These are phyloP conservation scores for Pachysolen tannophilus DNA, from an alignment of 805 yeast genomes.

Conservation along the genomic window DNA sequence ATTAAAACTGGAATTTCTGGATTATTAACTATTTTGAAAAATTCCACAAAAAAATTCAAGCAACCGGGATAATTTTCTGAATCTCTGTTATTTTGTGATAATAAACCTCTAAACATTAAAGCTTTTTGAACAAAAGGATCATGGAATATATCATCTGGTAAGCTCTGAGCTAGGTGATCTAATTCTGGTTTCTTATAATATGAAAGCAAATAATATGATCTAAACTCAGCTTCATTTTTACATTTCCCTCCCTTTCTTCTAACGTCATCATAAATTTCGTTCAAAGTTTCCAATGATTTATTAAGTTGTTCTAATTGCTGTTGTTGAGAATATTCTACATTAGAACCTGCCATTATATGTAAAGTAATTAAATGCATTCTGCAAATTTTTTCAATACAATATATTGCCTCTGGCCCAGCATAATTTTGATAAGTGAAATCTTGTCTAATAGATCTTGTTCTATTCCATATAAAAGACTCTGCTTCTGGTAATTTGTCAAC, in stretches of 20 bases:
- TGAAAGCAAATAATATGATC: constrained; percentile 78
- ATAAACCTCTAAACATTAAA: constrained; percentile 54
- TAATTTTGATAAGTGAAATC: constrained; percentile 95
- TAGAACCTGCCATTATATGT: constrained; percentile 76
- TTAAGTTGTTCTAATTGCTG: constrained; percentile 94
- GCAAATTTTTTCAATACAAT: constrained; percentile 86
- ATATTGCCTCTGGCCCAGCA: constrained; percentile 88
- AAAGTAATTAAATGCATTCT: constrained; percentile 76
- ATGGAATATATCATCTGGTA: constrained; percentile 50
- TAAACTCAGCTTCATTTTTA: constrained; percentile 87
- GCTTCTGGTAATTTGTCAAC: constrained; percentile 68
- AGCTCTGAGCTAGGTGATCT: constrained; percentile 62
- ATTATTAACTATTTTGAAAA: constrained; percentile 47
- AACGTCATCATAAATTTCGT: constrained; percentile 80
- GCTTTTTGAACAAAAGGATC: constrained; percentile 63
- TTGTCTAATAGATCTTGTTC: constrained; percentile 93
- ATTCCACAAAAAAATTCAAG: constrained; percentile 49
- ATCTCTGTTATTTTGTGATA: constrained; percentile 53
- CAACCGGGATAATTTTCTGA: constrained; percentile 52
- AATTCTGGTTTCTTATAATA: constrained; percentile 80
- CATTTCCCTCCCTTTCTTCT: constrained; percentile 51
- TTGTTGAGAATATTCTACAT: constrained; percentile 76
- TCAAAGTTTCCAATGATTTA: constrained; percentile 80
- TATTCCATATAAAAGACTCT: constrained; percentile 92
- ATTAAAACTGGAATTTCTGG: constrained; percentile 56